Base-by-base conservation (phyloP, 257 asterid genomes). In the Penstemon barbatus region DNA sequence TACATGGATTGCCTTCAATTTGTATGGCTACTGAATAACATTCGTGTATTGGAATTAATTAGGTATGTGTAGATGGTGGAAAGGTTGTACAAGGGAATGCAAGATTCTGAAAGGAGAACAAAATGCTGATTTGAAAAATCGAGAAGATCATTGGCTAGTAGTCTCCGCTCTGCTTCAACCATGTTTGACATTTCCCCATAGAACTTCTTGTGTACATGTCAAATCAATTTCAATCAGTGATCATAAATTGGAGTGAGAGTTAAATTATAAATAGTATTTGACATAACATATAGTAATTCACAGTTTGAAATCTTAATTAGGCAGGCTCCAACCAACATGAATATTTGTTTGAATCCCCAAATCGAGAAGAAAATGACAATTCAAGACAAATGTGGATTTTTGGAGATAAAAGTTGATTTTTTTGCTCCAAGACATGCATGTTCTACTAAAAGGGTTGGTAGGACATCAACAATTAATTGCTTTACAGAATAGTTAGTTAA, bases 131-230 rank as follows among this genome's bases (percentile, higher is more conserved):
- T 93, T 5, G 97, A 90, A 57, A 84, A 51, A 64, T 93, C 99
- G 8, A 93, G 87, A 50, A 93, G 95, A 1, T 97, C 97, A 61
- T 93, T 83, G 8, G 96, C 99, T 19, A 93, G 74, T 50, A 93
- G 11, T 41, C 99, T 79, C 2, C 97, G 66, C 71, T 93, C 99
- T 3, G 97, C 99, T 78, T 90, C 97, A 5, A 93, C 64, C 99
- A 93, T 93, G 80, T 84, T n/a, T 87, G 4, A 81, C 84, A 0
- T 84, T 57, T 0, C 99, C 99, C 99, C 99, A 93, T 55, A 65
- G 51, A 0, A 93, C 97, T 63, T 63, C 76, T 96, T 92, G 83
- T 33, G 15, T 15, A 15, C 18, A 15, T 11, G 53, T 61, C 2
- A 66, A 19, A 18, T 13, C 18, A 51, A 42, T 37, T 49, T 12